Evolutionary conservation across 768 basidiomycete genomes (phyloP), one percentile per base, ranked within the genome.

Genomic region (Pleurotus platypus): DNA sequence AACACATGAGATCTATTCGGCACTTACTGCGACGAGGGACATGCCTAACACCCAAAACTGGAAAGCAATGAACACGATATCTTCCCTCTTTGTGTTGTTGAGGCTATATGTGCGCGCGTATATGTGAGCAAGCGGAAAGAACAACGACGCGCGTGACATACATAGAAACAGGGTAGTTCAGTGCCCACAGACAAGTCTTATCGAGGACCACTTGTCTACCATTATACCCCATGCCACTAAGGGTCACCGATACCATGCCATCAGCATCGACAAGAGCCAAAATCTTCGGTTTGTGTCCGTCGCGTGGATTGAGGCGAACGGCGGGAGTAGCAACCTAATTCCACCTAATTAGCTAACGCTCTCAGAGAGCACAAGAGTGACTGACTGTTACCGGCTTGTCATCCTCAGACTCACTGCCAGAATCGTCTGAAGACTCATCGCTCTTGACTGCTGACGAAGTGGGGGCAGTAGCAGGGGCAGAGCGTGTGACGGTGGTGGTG

Each of bases 1-100:
- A 18, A 49, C 30, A 40, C 16, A 46, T 26, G 24, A 38, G n/a
- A 13, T 27, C 22, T 26, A 38, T 13, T 40, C 4, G 58, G 46
- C n/a, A 40, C 63, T 43, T 57, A 62, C 54, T 30, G 89, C 89
- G 45, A 89, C 85, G 26, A 86, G 57, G 9, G 88, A 89, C 85
- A 90, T 87, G 27, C 85, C 87, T 13, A 90, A 73, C 5, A 90
- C 83, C 90, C 90, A 92, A 55, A 89, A 71, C 62, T 92, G 88
- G 72, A 91, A 92, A 5, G 78, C 77, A 40, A 92, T 84, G 69
- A 91, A 91, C 9, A 86, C 79, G 58, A 89, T 70, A 67, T 92
- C 90, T 64, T 91, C 89, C 24, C 90, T 84, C 67, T 88, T 81
- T 26, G 88, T 90, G 65, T 89, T 81, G 53, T 75, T 74, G 53